These are phyloP conservation scores for Cerrena zonata DNA, from an alignment of 1,284 basidiomycete species.

Conservation along the genomic window DNA sequence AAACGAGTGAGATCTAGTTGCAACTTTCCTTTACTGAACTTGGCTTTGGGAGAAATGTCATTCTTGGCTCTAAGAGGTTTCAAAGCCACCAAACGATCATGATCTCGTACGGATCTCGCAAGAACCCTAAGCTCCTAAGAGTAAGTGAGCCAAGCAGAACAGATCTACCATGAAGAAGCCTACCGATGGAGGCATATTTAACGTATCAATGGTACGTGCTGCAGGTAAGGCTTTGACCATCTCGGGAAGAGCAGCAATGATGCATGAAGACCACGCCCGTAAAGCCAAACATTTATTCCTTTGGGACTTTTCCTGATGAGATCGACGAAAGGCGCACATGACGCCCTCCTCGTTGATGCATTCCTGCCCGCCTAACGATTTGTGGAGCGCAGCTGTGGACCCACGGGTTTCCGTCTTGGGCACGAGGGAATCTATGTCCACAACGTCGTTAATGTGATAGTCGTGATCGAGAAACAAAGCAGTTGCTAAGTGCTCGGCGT, in stretches of 20 bases:
- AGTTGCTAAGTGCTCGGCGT: conserved; percentile 37
- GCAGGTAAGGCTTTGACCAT: no score
- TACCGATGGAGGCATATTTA: neutral
- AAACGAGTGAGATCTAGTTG: conserved; percentile 17
- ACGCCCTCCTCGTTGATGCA: conserved; percentile 8
- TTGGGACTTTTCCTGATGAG: neutral
- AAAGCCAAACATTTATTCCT: no score
- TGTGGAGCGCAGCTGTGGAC: conserved; percentile 1
- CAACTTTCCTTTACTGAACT: conserved; percentile 10
- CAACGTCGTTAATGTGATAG: conserved; percentile 30
- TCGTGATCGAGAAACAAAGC: conserved; percentile 34
- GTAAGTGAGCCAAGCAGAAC: no score
- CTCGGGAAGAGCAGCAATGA: neutral
- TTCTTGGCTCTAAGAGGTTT: conserved; percentile 23
- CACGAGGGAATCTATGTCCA: conserved; percentile 38
- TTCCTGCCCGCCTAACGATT: conserved; percentile 11
- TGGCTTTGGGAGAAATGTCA: conserved; percentile 16
- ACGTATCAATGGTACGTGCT: neutral
- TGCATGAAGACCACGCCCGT: conserved; percentile 13
- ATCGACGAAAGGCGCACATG: conserved; percentile 5
- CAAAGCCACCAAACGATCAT: conserved; percentile 16
- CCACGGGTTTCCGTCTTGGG: neutral
- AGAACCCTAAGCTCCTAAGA: conserved; percentile 15
- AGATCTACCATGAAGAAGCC: no score
- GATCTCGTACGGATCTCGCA: conserved; percentile 15